These are phyloP conservation scores for Aureobasidium sp. DNA, from an alignment of 2,329 filamentous ascomycete genomes.

Conservation along the genomic window DNA sequence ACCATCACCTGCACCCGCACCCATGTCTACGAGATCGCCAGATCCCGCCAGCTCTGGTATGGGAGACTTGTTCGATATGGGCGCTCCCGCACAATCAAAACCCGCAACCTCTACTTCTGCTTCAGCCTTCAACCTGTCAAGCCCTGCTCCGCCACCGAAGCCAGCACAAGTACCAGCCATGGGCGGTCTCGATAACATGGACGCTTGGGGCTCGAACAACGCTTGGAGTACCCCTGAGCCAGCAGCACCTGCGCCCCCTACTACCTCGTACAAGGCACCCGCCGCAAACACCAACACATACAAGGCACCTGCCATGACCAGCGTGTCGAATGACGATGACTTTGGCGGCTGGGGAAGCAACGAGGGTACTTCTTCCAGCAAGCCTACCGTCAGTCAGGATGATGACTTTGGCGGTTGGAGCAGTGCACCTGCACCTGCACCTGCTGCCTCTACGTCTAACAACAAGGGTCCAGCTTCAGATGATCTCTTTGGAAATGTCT, in stretches of 20 bases:
- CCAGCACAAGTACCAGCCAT: slow-evolving; percentile 27
- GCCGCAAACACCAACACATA: slow-evolving; percentile 24
- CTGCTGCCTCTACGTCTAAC: slow-evolving; percentile 34
- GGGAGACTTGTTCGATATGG: slow-evolving; percentile 75
- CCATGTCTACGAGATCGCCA: slow-evolving; percentile 31
- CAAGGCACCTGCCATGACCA: slow-evolving; percentile 30
- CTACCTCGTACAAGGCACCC: slow-evolving; percentile 25
- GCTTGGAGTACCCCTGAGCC: slow-evolving; percentile 67
- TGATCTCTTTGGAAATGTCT: slow-evolving; percentile 93
- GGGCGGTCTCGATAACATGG: slow-evolving; percentile 45
- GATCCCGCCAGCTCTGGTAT: slow-evolving; percentile 42
- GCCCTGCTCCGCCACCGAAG: slow-evolving; percentile 32
- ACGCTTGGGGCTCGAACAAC: slow-evolving; percentile 76
- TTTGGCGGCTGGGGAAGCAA: slow-evolving; percentile 55
- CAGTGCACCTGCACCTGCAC: slow-evolving; percentile 46
- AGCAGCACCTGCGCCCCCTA: slow-evolving; percentile 27
- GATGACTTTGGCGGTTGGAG: slow-evolving; percentile 97
- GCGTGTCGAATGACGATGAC: slow-evolving; percentile 45
- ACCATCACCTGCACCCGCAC: slow-evolving; percentile 42
- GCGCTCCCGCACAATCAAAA: slow-evolving; percentile 29
- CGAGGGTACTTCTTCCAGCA: slow-evolving; percentile 31
- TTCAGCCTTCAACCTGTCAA: slow-evolving; percentile 78
- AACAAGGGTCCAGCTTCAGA: slow-evolving; percentile 53
- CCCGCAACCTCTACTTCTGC: slow-evolving; percentile 31
- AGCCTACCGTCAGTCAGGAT: slow-evolving; percentile 60